Evolutionary conservation across 805 yeast genomes (phyloP), one percentile per base, ranked within the genome.

Genomic region (Wickerhamomyces hampshirensis): DNA sequence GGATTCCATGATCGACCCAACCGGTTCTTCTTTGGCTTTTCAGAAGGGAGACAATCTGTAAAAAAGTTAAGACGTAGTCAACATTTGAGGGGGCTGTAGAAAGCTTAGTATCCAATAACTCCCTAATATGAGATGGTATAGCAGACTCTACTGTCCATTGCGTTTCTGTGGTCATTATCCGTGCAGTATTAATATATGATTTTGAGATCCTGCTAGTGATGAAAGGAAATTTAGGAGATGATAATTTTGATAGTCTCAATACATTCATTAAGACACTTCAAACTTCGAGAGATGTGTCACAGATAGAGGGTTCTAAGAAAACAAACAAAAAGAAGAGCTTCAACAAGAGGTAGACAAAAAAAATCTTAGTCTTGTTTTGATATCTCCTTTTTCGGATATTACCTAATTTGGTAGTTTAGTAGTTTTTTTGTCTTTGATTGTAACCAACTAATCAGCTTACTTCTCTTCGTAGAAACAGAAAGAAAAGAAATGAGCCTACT

Each of bases 11-110:
- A 55, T 87, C 91, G 15, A 91, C 60, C 98, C 98, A 91, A 2
- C 98, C 98, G 0, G 98, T 91, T 56, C 98, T 73, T 48, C 72
- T 78, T 53, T 86, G 91, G 5, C 77, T 66, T 60, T 91, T 91
- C 49, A 91, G 67, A 23, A 78, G 68, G 34, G 81, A 71, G 0
- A 86, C 73, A 23, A 87, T 73, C 53, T 85, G 86, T 34, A 77
- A 59, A 43, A 77, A 75, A 12, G 74, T 73, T 29, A 76, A 51
- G 35, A 79, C 70, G 56, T 77, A 75, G 49, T 75, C 73, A 33
- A 66, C 51, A 6, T 31, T 26, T 12, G 39, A 19, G 11, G 39
- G 18, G 38, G 67, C 51, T 31, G 37, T 49, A 14, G 23, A 13
- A 28, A 31, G 8, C 23, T 43, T 30, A 6, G 32, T 18, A 23